Percentiles rank a stretch among this genome's conserved stretches.
Evolutionary conservation across 768 basidiomycete genomes (phyloP).

Genomic region (Russula vinacea): DNA sequence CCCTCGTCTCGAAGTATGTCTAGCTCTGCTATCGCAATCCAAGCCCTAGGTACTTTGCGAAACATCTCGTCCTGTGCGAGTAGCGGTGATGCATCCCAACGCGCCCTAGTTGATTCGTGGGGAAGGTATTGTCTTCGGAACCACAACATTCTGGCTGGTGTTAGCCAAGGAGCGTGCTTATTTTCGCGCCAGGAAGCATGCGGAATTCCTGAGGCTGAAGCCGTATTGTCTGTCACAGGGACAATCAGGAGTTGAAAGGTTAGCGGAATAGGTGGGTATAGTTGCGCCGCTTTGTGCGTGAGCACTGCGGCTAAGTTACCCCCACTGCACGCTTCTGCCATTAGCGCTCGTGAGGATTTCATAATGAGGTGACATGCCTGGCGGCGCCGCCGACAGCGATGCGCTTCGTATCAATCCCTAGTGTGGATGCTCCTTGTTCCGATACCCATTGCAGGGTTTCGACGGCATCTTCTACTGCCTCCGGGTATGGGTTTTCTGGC

Average conservation of each 20-base stretch:
- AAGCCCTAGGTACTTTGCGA: conserved; percentile 51
- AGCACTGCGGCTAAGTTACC: conserved; percentile 67
- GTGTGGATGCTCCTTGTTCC: conserved; percentile 43
- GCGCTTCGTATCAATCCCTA: conserved; percentile 49
- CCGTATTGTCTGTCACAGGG: conserved; percentile 72
- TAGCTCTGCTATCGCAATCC: conserved; percentile 61
- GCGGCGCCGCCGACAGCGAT: conserved; percentile 74
- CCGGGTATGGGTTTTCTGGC: conserved; percentile 68
- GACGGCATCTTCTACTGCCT: conserved; percentile 68
- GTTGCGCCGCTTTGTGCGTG: conserved; percentile 56
- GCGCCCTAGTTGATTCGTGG: conserved; percentile 52
- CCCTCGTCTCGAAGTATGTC: conserved; percentile 71
- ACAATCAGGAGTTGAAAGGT: conserved; percentile 65
- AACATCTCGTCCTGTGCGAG: conserved; percentile 59
- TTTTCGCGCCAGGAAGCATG: conserved; percentile 57
- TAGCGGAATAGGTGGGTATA: conserved; percentile 50
- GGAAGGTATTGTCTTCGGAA: conserved; percentile 69
- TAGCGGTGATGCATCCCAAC: conserved; percentile 71
- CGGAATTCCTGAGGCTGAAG: conserved; percentile 39
- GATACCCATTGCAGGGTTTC: conserved; percentile 63
- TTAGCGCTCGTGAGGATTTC: conserved; percentile 9
- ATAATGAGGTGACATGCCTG: conserved; percentile 42
- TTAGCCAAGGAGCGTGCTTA: conserved; percentile 55
- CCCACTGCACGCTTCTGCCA: conserved; percentile 43
- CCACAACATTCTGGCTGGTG: conserved; percentile 67